Base-by-base conservation (phyloP, 169 alveolate species). In the Plasmodium adleri region DNA sequence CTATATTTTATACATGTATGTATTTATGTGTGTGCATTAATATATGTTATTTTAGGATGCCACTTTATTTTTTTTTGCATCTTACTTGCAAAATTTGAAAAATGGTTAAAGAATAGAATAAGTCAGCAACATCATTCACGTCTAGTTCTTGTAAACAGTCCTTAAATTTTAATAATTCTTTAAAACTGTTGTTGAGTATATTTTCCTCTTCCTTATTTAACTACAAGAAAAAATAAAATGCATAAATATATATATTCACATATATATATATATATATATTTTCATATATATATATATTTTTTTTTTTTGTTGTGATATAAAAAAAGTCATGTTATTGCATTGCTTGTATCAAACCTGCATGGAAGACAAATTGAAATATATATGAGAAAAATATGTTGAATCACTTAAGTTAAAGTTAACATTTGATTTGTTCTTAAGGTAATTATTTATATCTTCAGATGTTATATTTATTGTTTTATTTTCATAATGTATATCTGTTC, bases 51-150 rank as follows among this genome's bases (percentile, higher is more conserved):
- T 28, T 9, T 28, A 13, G 5, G 12, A 1, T 32, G 6, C 10
- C 24, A 13, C 5, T 1, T 39, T 45, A 2, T 73, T 32, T 73
- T 52, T 52, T 52, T 52, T 52, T 9, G 8, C 22, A 0, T 52
- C 22, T 52, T 63, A 76, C 88, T 60, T 63, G 88, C 22, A 76
- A 10, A 45, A 76, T 54, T 26, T 76, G 88, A 39, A 56, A 76
- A 8, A 63, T 5, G n/a, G 88, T 76, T 50, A 76, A 12, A 54
- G 59, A 64, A 56, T 63, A 76, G 70, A 76, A 76, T 26, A 76
- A 64, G 39, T 76, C 75, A 5, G 88, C 74, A 13, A 63, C 74
- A 28, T 43, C 43, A 54, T 75, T 75, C 39, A 75, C 88, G 66
- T 75, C 88, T 15, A 75, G 64, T 20, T 10, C 54, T 50, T 47